Evolutionary conservation across 192 early-diverging fungal species (phyloP), one percentile per base, ranked within the genome.

Genomic region (Coemansia sp.): DNA sequence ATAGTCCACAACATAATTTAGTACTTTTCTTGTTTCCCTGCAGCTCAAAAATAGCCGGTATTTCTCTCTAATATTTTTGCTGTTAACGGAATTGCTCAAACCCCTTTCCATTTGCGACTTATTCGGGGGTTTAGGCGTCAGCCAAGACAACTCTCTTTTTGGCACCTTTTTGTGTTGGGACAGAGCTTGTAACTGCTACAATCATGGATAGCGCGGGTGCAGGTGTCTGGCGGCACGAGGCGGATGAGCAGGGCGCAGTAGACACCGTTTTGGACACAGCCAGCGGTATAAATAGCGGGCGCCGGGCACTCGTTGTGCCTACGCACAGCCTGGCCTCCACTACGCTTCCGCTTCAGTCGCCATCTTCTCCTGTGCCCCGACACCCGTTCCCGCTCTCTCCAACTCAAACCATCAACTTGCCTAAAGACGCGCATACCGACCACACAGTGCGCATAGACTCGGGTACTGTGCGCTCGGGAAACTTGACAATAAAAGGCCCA

Each of bases 281-380:
- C 22, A 14, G 38, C 10, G 19, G 32, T 57, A 65, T 48, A 57
- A 65, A 65, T 57, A 57, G 54, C 24, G 50, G 41, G 9, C 54
- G 53, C 22, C 41, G 63, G 4, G 63, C 63, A 18, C 48, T 65
- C 26, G 63, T 65, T 6, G 63, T 65, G 45, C 63, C 57, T 19
- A 6, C 38, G 13, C 57, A 59, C 16, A 41, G 57, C 45, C 13
- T 41, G 14, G 20, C 57, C 16, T 43, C 19, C 16, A 12, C 39
- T 16, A 11, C 45, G 18, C 35, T 59, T 47, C 57, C 38, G 41
- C 45, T 59, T 23, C 39, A 59, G 24, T 48, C 43, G 38, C 57
- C 57, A 39, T 43, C 57, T 41, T 59, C 39, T 47, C 41, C 41
- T 43, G 41, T n/a, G 41, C 41, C 20, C 35, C 57, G 38, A 59